Conservation (phyloP, 768 basidiomycete species). For the Boletus rubescentipes region DNA sequence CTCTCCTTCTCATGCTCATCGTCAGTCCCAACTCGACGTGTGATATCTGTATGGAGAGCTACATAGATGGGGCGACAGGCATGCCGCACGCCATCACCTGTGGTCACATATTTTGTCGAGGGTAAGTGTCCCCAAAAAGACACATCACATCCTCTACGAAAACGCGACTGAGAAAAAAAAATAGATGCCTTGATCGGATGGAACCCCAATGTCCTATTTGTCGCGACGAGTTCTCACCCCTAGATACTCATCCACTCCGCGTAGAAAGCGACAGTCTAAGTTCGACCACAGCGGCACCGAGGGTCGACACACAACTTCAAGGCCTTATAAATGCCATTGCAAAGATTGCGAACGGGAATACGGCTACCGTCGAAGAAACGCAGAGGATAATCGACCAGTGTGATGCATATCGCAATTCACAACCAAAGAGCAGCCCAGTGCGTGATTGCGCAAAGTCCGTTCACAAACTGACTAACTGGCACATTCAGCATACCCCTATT, state of each 20-base stretch:
- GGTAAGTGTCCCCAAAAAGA: conserved; percentile 1
- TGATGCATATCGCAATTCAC: background rate
- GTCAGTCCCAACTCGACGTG: conserved; percentile 12
- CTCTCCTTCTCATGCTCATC: conserved; percentile 6
- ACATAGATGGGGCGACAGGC: background rate
- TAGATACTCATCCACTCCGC: conserved; percentile 1
- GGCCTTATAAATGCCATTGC: background rate
- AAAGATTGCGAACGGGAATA: background rate
- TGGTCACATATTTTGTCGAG: conserved; percentile 15
- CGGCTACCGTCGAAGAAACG: conserved; percentile 9
- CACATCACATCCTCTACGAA: too few species aligned
- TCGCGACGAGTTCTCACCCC: background rate
- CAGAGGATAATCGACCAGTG: conserved; percentile 1
- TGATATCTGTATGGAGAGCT: conserved; percentile 14
- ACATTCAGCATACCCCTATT: background rate
- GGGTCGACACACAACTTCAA: background rate
- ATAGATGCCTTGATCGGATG: conserved; percentile 10
- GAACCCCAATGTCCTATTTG: conserved; percentile 13
- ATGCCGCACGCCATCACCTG: conserved; percentile 7
- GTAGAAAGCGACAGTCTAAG: background rate
- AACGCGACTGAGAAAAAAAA: too few species aligned
- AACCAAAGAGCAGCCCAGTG: background rate
- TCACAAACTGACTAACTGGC: background rate
- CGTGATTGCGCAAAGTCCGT: background rate
- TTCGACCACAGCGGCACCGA: background rate